Conservation (phyloP, 345 rosid genomes). For the Salix dunnii region DNA sequence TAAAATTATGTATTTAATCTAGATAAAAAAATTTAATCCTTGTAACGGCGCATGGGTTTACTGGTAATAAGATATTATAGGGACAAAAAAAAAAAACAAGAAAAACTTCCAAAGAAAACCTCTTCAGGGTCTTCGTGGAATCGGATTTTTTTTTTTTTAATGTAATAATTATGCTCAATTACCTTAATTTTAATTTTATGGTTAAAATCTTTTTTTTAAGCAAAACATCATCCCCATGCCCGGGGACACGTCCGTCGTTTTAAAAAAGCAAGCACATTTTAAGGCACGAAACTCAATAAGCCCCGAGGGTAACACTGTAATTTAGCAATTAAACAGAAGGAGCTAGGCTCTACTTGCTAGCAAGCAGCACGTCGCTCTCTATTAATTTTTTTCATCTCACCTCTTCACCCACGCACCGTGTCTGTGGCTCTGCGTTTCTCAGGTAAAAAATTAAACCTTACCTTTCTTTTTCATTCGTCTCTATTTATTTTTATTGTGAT, state of each 20-base stretch:
- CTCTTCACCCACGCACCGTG: background rate
- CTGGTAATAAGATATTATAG: too few species aligned
- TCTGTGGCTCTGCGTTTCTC: constrained; percentile 33
- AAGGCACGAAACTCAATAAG: background rate
- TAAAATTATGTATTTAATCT: too few species aligned
- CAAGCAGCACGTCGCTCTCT: background rate
- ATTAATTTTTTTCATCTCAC: background rate
- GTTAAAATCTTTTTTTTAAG: too few species aligned
- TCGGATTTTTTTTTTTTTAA: too few species aligned
- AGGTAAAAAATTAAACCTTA: constrained; percentile 27
- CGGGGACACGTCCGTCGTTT: background rate
- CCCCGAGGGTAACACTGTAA: background rate
- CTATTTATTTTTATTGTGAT: background rate
- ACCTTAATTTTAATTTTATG: too few species aligned
- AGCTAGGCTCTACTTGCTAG: constrained; percentile 10
- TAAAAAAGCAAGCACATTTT: background rate
- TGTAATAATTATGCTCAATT: too few species aligned
- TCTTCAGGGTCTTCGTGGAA: too few species aligned
- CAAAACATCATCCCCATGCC: too few species aligned
- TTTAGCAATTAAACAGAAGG: background rate
- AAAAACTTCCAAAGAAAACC: too few species aligned
- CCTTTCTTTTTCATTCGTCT: background rate
- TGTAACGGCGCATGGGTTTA: too few species aligned
- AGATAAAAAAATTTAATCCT: too few species aligned
- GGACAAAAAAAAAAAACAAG: too few species aligned